phyloP scores from a whole-genome alignment of 345 rosid species.

The Brassica cretica region DNA sequence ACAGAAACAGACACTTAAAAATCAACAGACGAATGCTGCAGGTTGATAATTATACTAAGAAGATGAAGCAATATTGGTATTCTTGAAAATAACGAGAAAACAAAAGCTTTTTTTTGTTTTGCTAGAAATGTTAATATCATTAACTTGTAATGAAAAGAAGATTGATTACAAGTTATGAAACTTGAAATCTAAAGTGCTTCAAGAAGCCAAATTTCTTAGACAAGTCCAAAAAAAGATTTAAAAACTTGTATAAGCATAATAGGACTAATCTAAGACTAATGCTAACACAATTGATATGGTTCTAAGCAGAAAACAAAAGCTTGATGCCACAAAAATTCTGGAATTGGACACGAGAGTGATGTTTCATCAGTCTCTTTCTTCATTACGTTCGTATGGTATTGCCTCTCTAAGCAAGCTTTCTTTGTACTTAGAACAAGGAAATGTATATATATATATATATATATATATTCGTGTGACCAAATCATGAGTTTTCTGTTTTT shows the following conservation, averaged over 20 bases:
- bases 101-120: neutral
- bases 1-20: neutral
- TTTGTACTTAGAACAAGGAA: conserved; percentile 32
- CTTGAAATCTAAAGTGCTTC: too few relatives aligned
- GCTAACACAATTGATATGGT: too few relatives aligned
- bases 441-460: neutral
- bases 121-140: too few relatives aligned
- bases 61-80: neutral
- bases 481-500: conserved; percentile 37
- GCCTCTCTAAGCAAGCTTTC: conserved; percentile 14
- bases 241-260: too few relatives aligned
- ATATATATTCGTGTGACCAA: conserved; percentile 32
- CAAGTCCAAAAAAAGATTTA: too few relatives aligned
- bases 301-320: conserved; percentile 22
- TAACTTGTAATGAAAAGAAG: too few relatives aligned
- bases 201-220: too few relatives aligned
- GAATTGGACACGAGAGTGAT: conserved; percentile 26
- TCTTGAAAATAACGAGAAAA: conserved; percentile 23
- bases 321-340: conserved; percentile 4
- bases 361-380: conserved; percentile 31
- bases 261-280: too few relatives aligned
- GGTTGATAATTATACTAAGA: neutral
- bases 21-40: conserved; percentile 6
- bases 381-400: conserved; percentile 25
- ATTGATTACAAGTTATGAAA: too few relatives aligned